Conservation (phyloP, 139 green algal species). For the Yamagishiella unicocca region DNA sequence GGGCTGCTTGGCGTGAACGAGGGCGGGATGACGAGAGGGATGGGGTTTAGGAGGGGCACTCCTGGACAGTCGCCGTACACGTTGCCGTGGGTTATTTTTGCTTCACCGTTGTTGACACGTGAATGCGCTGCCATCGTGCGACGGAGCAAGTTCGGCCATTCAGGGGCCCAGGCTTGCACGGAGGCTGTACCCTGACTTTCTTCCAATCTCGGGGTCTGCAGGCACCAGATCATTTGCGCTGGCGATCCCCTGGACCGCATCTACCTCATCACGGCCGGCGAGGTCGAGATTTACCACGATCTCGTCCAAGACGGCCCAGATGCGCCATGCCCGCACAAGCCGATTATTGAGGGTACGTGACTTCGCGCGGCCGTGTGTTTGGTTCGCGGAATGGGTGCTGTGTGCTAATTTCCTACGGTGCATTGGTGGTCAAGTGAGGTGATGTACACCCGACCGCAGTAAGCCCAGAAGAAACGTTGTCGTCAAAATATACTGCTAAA, state of each 20-base stretch:
- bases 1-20: no score
- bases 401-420: no score
- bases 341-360: slow-evolving; percentile 35
- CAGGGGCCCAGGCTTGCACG: neutral
- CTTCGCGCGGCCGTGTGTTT: no score
- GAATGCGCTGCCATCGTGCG: no score
- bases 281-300: slow-evolving; percentile 58
- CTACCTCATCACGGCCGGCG: slow-evolving; percentile 53
- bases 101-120: no score
- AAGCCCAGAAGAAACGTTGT: no score
- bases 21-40: neutral
- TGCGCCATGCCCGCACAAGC: slow-evolving; percentile 35
- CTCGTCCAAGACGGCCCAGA: slow-evolving; percentile 34
- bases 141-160: neutral
- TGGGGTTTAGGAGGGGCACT: neutral
- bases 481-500: no score
- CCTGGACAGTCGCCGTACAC: no score
- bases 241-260: slow-evolving; percentile 52
- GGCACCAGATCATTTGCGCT: slow-evolving; percentile 42
- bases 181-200: neutral
- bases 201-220: neutral
- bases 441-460: no score
- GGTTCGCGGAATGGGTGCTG: no score
- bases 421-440: no score
- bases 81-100: no score